Evolutionary conservation across 768 basidiomycete genomes (phyloP), one percentile per base, ranked within the genome.

Genomic region (Ramaria sp.): DNA sequence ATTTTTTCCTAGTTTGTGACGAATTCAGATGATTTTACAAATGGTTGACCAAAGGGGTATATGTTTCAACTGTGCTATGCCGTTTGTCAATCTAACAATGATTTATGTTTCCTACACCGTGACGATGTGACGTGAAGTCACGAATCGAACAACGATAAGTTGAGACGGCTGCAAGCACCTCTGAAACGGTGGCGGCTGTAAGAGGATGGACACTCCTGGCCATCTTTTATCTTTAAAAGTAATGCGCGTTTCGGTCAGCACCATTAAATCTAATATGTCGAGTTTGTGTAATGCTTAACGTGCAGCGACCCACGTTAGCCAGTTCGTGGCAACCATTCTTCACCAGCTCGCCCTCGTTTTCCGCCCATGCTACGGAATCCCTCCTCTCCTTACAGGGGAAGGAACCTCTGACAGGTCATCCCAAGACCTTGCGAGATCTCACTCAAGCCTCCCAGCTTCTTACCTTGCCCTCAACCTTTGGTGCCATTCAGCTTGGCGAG

Each of bases 321-420:
- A 79, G 75, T 61, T 78, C 84, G 69, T 91, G 89, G 87, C 82
- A 89, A 62, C 90, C 89, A 13, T 92, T 90, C 68, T 91, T 88
- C 68, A 90, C 88, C 7, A 87, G 81, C 57, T 86, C 86, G 0
- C 80, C 88, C 10, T 83, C 86, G 7, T 86, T 91, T 63, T 89
- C 88, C 11, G 84, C 84, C 4, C 86, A 86, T 63, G 88, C 90
- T 1, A 85, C 88, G 30, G 79, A 84, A 11, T 86, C 87, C 4
- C 77, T 90, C 7, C 72, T 83, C 22, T 91, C 89, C 22, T 73
- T 91, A 1, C 88, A 91, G 68, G 86, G 86, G 1, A 76, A 74
- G 49, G 68, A 73, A 1, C 88, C 90, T 2, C 74, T 91, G 24
- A 75, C 78, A 2, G 84, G 82, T 0, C 83, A 90, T 62, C 90